These are phyloP conservation scores for Lepidium africanum DNA, from an alignment of 345 rosid species.

Conservation along the genomic window DNA sequence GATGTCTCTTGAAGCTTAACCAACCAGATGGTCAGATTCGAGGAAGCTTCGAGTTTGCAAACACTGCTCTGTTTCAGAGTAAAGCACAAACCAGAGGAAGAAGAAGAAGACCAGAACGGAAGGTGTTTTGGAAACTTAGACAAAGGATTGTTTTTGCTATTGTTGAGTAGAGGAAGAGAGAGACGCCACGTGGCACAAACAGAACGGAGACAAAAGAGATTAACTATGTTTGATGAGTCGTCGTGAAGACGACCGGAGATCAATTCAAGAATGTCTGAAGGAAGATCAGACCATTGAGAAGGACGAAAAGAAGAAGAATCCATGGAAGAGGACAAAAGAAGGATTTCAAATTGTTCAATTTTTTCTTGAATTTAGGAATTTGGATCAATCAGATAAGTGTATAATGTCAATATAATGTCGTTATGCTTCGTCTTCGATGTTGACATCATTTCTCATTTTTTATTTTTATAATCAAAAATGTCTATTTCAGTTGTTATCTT, in stretches of 20 bases:
- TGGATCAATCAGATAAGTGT: neutral
- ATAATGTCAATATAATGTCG: constrained; percentile 12
- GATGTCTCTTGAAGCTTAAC: constrained; percentile 19
- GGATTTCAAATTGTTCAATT: neutral
- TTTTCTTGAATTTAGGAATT: constrained; percentile 2
- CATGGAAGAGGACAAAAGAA: constrained; percentile 1
- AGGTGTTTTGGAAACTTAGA: neutral
- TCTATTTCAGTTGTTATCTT: neutral
- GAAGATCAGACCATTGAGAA: constrained; percentile 22
- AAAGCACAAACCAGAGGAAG: constrained; percentile 11
- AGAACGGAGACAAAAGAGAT: constrained; percentile 19
- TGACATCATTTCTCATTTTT: constrained; percentile 15
- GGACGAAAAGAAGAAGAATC: neutral
- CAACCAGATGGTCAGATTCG: neutral
- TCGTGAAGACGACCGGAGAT: neutral
- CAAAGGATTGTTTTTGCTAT: neutral
- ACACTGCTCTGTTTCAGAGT: constrained; percentile 11
- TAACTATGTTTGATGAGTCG: constrained; percentile 11
- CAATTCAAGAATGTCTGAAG: constrained; percentile 15
- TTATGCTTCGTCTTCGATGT: constrained; percentile 5
- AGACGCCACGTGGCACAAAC: constrained; percentile 25
- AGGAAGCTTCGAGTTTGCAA: constrained; percentile 1
- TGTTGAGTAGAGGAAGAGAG: constrained; percentile 1
- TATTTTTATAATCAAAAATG: neutral
- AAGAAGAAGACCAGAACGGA: constrained; percentile 25